Conservation (phyloP, 2,329 filamentous ascomycete genomes). For the Penicillium fuscoglaucum region DNA sequence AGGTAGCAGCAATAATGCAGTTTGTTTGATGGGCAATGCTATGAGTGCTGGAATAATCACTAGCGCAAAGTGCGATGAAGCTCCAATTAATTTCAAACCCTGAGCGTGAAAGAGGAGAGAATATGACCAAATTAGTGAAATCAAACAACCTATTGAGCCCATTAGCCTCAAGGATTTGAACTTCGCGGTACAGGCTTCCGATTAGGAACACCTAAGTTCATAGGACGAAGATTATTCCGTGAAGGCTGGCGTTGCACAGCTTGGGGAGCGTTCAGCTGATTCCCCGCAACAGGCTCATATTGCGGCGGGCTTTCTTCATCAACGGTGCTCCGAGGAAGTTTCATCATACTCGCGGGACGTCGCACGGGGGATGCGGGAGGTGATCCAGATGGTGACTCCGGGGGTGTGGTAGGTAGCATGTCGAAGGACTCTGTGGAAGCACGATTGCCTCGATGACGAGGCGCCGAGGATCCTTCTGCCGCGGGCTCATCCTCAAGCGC, state of each 20-base stretch:
- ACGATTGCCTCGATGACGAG: conserved; percentile 23
- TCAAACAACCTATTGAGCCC: background rate
- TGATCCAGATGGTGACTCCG: conserved; percentile 37
- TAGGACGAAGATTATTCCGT: conserved; percentile 28
- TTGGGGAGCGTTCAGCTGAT: conserved; percentile 14
- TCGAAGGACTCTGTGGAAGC: conserved; percentile 43
- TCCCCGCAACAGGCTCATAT: conserved; percentile 32
- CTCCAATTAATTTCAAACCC: background rate
- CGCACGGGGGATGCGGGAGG: conserved; percentile 33
- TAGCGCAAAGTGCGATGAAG: background rate
- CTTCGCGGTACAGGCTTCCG: conserved; percentile 42
- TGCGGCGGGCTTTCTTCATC: conserved; percentile 35
- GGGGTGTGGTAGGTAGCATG: conserved; percentile 40
- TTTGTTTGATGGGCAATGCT: background rate
- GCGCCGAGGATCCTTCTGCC: conserved; percentile 25
- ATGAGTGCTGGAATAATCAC: background rate
- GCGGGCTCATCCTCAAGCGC: conserved; percentile 30
- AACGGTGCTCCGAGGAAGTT: conserved; percentile 27
- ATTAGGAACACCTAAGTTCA: conserved; percentile 41
- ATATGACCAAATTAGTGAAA: background rate
- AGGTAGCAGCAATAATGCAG: background rate
- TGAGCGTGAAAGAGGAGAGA: background rate
- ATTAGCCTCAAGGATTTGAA: conserved; percentile 2
- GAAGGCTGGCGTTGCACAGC: conserved; percentile 25
- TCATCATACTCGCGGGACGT: conserved; percentile 37